Percentiles rank a stretch among this genome's conserved stretches.
phyloP scores from a whole-genome alignment of 208 protist species.

The Acanthamoeba lenticulata region DNA sequence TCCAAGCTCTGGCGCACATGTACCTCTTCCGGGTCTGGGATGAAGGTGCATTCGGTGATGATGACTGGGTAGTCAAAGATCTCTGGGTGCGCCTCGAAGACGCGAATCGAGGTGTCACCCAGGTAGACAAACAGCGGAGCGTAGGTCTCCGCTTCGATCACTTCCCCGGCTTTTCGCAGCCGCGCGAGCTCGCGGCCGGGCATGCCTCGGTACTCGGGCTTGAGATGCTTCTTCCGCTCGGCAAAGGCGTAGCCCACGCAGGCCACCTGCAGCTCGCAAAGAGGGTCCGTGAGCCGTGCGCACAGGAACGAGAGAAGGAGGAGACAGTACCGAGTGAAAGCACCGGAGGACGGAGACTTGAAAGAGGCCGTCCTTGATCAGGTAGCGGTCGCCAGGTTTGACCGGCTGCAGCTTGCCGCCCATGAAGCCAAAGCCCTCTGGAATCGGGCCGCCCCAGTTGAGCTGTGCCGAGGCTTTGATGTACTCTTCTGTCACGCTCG shows the following conservation, averaged over 20 bases:
- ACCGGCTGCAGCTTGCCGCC: not conserved
- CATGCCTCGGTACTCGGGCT: not conserved
- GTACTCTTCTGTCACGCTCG: not conserved
- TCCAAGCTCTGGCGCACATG: not conserved
- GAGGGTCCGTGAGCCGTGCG: not conserved
- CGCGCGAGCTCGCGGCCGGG: constrained; percentile 4
- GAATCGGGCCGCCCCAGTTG: not conserved
- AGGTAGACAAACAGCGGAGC: constrained; percentile 42
- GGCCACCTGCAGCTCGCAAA: not conserved
- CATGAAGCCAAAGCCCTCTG: not conserved
- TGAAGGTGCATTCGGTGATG: constrained; percentile 63
- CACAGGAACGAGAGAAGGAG: not conserved
- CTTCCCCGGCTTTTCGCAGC: constrained; percentile 18
- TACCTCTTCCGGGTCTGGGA: not conserved
- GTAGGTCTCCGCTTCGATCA: not conserved
- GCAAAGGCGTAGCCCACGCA: constrained; percentile 45
- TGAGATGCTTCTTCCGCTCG: constrained; percentile 26
- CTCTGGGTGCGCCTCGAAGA: constrained; percentile 15
- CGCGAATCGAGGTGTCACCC: not conserved
- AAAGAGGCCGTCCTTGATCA: constrained; percentile 13
- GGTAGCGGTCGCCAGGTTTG: not conserved
- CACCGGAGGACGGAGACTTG: not conserved
- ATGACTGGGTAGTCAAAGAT: constrained; percentile 55
- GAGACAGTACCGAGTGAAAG: constrained; percentile 2
- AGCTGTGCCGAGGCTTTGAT: not conserved